Percentiles rank a stretch among this genome's conserved stretches.
These are phyloP conservation scores for Saccharomycopsis sp. DNA, from an alignment of 805 yeast genomes.

Conservation along the genomic window DNA sequence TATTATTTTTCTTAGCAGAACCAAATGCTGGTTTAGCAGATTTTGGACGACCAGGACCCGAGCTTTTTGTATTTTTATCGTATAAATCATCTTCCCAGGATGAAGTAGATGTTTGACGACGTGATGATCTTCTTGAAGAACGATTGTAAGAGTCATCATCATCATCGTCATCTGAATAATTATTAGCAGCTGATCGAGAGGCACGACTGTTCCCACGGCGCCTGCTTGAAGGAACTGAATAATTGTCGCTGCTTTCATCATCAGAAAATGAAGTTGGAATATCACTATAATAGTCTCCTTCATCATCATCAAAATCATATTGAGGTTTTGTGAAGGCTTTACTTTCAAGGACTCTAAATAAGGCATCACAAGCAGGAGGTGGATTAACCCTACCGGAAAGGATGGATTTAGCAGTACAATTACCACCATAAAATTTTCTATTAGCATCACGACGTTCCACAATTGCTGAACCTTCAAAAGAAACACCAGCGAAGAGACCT, in stretches of 20 bases:
- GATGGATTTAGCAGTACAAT: constrained; percentile 80
- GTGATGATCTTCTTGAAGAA: constrained; percentile 5
- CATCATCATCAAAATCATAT: constrained; percentile 39
- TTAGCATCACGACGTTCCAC: constrained; percentile 97
- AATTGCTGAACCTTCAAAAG: constrained; percentile 91
- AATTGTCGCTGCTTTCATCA: constrained; percentile 33
- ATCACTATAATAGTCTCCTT: constrained; percentile 64
- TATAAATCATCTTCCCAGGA: constrained; percentile 86
- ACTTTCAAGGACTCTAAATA: constrained; percentile 77
- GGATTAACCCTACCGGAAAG: constrained; percentile 83
- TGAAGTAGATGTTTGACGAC: constrained; percentile 20
- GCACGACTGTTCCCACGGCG: constrained; percentile 9
- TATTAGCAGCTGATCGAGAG: constrained; percentile 12
- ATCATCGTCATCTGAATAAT: constrained; percentile 22
- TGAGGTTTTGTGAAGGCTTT: constrained; percentile 63
- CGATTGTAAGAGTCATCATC: constrained; percentile 22
- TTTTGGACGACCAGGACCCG: constrained; percentile 27
- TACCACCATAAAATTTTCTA: constrained; percentile 84
- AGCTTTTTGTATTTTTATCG: constrained; percentile 39
- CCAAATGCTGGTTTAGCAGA: constrained; percentile 30
- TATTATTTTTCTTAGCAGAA: constrained; percentile 30
- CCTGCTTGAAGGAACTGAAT: constrained; percentile 20
- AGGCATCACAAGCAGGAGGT: constrained; percentile 82
- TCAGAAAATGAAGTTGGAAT: constrained; percentile 60
- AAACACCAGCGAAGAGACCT: constrained; percentile 95